Evolutionary conservation across 768 basidiomycete species (phyloP).

Genomic region (Mycena epipterygia): DNA sequence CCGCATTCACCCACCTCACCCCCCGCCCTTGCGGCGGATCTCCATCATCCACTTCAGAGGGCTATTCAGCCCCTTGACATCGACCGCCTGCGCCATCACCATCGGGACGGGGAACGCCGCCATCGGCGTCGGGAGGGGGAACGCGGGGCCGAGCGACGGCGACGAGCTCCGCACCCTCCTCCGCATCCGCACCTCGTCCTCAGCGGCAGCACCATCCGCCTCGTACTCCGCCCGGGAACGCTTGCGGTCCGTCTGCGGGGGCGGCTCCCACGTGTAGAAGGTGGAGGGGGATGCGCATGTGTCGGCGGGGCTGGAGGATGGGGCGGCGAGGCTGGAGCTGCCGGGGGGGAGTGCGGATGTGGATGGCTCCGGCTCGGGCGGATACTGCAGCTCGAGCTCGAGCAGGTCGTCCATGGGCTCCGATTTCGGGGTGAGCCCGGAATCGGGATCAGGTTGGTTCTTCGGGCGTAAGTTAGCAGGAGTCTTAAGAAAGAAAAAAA

Average conservation of each 20-base stretch:
- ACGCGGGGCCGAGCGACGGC: constrained; percentile 5
- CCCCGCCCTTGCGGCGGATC: not conserved
- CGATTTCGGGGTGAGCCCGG: not conserved
- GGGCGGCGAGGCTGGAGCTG: not conserved
- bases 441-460: not conserved
- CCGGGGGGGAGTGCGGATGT: too few species aligned
- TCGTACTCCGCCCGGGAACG: constrained; percentile 18
- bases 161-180: not conserved
- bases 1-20: too few species aligned
- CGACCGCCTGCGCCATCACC: not conserved
- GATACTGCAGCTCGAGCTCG: constrained; percentile 27
- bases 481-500: not conserved
- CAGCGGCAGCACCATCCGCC: not conserved
- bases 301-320: not conserved
- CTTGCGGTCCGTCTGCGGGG: constrained; percentile 3
- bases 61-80: constrained; percentile 11
- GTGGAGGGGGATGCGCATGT: not conserved
- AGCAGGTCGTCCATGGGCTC: constrained; percentile 10
- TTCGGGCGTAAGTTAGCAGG: not conserved
- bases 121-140: not conserved
- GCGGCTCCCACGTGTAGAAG: constrained; percentile 14
- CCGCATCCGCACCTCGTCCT: not conserved
- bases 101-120: too few species aligned
- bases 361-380: not conserved
- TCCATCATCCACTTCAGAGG: constrained; percentile 15